Base-by-base conservation (phyloP, 2,329 filamentous ascomycete genomes). In the Pseudopyrenochaeta lycopersici region DNA sequence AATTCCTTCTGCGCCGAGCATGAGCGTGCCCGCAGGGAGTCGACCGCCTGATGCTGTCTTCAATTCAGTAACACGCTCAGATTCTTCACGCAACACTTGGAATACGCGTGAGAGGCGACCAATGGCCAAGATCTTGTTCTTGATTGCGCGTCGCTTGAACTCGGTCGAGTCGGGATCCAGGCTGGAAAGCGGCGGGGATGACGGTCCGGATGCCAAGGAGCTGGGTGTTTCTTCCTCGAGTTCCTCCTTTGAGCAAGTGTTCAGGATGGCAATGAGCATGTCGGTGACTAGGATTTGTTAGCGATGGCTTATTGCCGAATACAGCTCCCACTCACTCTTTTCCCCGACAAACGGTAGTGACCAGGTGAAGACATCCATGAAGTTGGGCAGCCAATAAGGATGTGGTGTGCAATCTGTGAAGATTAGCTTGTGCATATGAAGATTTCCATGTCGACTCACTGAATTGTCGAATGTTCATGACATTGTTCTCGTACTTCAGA, bases 311-410 rank as follows among this genome's bases (percentile, higher is more conserved):
- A 1, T 40, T 2, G 6, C 6, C 6, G 9, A 18, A 35, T 4
- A 4, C 1, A 11, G 12, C 3, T 30, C 51, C 18, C 30, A 63
- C 73, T 38, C 64, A 78, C 75, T 81, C 85, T 99, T 99, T 79
- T 99, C 95, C 58, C 95, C 94, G 20, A 99, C 95, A 78, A 99
- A 99, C 0, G 95, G 95, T 56, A 99, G 83, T 30, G 95, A 99
- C 95, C 95, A 99, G n/a, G 95, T 99, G 75, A 99, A 99, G 60
- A 99, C 95, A 72, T 99, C 95, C 95, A 99, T 99, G 75, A 99
- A 99, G 82, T 99, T 99, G 49, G 95, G 95, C 43, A 99, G 86
- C 95, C 95, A 99, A 83, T 99, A 99, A 6, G 95, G 95, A 77
- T 99, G 95, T 30, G 95, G 95, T 18, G 95, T 98, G 85, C 94